Conservation (phyloP, 2,329 filamentous ascomycete species). For the Ophiostoma perfectum region DNA sequence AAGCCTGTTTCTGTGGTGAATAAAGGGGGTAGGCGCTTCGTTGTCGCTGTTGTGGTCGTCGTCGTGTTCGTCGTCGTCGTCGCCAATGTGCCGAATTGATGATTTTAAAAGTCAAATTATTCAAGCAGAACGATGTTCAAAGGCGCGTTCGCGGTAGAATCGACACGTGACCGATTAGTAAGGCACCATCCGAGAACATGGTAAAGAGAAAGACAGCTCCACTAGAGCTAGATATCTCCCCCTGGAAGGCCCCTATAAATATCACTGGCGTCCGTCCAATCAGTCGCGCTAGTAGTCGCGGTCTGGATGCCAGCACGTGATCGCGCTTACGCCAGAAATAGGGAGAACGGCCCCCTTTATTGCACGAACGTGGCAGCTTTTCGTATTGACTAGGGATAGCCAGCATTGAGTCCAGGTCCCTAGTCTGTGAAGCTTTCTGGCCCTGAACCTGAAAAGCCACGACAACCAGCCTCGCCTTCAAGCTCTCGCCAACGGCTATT, state of each 20-base stretch:
- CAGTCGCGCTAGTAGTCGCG: constrained; percentile 10
- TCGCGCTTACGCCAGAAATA: background rate
- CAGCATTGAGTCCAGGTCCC: background rate
- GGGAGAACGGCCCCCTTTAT: constrained; percentile 13
- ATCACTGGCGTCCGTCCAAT: background rate
- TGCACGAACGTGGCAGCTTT: constrained; percentile 17
- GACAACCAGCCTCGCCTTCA: constrained; percentile 11
- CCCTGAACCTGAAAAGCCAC: constrained; percentile 3
- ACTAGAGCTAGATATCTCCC: background rate
- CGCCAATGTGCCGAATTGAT: background rate
- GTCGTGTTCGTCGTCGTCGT: background rate
- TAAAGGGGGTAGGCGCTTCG: background rate
- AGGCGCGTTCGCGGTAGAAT: background rate
- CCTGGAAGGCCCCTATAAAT: background rate
- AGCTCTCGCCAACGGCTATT: background rate
- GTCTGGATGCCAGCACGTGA: background rate
- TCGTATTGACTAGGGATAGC: constrained; percentile 3
- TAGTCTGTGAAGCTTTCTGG: constrained; percentile 7
- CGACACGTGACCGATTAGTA: background rate
- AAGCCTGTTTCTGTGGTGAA: background rate
- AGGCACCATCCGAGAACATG: background rate
- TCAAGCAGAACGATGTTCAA: background rate
- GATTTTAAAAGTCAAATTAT: background rate
- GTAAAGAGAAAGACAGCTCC: background rate
- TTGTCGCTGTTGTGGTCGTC: background rate